phyloP scores from a whole-genome alignment of 345 rosid genomes.

The Turnera subulata region DNA sequence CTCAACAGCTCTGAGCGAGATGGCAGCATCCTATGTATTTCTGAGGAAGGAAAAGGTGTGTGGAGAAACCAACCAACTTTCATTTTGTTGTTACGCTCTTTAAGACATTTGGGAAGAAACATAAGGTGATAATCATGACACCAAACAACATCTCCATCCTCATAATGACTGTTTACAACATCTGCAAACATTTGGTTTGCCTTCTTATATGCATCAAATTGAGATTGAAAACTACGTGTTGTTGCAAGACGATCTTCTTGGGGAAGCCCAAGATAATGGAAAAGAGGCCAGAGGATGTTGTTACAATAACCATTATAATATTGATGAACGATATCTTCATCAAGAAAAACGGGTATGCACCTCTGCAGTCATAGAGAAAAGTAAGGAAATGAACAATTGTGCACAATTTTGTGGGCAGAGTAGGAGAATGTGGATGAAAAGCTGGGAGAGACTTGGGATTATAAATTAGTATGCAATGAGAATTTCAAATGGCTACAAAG shows the following conservation, averaged over 20 bases:
- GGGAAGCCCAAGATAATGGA: constrained; percentile 60
- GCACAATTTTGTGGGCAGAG: not conserved
- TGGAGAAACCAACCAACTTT: constrained; percentile 64
- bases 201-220: constrained; percentile 55
- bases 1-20: constrained; percentile 49
- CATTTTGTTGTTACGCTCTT: constrained; percentile 39
- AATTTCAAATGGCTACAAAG: constrained; percentile 10
- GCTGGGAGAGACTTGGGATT: not conserved
- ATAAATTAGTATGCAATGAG: not conserved
- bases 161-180: constrained; percentile 41
- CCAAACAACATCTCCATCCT: constrained; percentile 64
- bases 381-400: constrained; percentile 10
- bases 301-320: constrained; percentile 61
- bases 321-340: constrained; percentile 50
- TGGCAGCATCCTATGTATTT: constrained; percentile 54
- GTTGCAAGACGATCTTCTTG: constrained; percentile 61
- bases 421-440: not conserved
- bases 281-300: constrained; percentile 59
- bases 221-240: constrained; percentile 56
- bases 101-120: constrained; percentile 53
- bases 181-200: constrained; percentile 63
- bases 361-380: constrained; percentile 32
- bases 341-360: constrained; percentile 61
- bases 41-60: constrained; percentile 59
- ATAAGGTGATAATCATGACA: constrained; percentile 57